Conservation (phyloP, 2,329 filamentous ascomycete species). For the Ophiobolus disseminans region DNA sequence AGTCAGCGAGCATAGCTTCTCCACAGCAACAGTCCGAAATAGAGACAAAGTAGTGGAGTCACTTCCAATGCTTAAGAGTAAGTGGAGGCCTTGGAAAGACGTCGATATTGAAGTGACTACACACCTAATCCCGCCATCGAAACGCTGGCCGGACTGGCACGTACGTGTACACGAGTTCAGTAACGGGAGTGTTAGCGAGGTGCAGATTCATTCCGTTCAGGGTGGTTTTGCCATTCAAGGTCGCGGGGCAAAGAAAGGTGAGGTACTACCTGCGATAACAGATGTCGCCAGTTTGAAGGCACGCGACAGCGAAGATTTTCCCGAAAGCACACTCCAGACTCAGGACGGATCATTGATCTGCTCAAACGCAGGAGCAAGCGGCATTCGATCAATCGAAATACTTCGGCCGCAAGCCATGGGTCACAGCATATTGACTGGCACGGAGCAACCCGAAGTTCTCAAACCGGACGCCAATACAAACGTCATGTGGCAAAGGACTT, state of each 20-base stretch:
- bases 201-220: conserved; percentile 21
- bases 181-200: conserved; percentile 5
- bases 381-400: conserved; percentile 21
- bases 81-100: conserved; percentile 43
- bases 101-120: conserved; percentile 32
- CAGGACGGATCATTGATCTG: conserved; percentile 21
- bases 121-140: conserved; percentile 29
- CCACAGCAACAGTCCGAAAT: background rate
- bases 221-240: conserved; percentile 44
- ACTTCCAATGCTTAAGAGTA: conserved; percentile 20
- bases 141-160: conserved; percentile 41
- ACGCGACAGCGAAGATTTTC: conserved; percentile 1
- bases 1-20: conserved; percentile 7
- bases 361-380: conserved; percentile 39
- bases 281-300: background rate
- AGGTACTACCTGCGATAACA: conserved; percentile 18
- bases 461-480: conserved; percentile 48
- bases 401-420: background rate
- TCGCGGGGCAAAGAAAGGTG: conserved; percentile 25
- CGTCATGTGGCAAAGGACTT: conserved; percentile 42
- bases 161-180: conserved; percentile 29
- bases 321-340: conserved; percentile 27
- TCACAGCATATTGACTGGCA: background rate
- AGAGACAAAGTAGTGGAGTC: conserved; percentile 7
- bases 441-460: conserved; percentile 17